Base-by-base conservation (phyloP, 148 eudicot genomes). In the Fagopyrum tataricum region DNA sequence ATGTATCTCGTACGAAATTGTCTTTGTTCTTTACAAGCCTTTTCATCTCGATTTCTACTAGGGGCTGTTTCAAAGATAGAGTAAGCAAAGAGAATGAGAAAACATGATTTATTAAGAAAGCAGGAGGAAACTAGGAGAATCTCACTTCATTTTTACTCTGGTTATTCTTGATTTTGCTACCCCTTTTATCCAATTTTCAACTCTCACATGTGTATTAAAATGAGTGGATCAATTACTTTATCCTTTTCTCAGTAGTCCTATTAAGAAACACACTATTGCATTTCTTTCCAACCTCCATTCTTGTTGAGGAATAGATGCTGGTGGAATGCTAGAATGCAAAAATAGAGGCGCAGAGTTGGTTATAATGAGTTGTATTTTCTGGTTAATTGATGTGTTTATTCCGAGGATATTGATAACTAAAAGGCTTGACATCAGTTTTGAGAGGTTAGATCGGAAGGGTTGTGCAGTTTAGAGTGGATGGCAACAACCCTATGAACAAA, bases 401-500 rank as follows among this genome's bases (percentile, higher is more conserved):
- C 17, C 13, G n/a, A 17, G 67, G 67, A 24, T 13, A 6, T 18
- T 59, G 37, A 61, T 26, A 26, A 31, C 37, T 31, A 31, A 10
- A 7, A 46, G 24, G 11, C 67, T 61, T 61, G 17, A 24, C 6
- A 24, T 61, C 6, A 40, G 41, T 61, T 61, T 61, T 61, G 41
- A 61, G 67, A 23, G 67, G 6, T 6, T 55, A 9, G 40, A 61
- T 61, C 2, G 13, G 49, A 40, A 26, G 41, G 67, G 26, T 31
- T 61, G 67, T 61, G 40, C 67, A 24, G 40, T 39, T 61, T 10
- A 61, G 15, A 61, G 67, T 61, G 67, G n/a, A 26, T 61, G 67
- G 39, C 40, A 26, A 61, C 40, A 61, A 61, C 0, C 39, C 26
- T 58, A 23, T 23, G 14, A 58, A 23, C 67, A 61, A 0, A 24